phyloP scores from a whole-genome alignment of 768 basidiomycete genomes.

The Terana coerulea region DNA sequence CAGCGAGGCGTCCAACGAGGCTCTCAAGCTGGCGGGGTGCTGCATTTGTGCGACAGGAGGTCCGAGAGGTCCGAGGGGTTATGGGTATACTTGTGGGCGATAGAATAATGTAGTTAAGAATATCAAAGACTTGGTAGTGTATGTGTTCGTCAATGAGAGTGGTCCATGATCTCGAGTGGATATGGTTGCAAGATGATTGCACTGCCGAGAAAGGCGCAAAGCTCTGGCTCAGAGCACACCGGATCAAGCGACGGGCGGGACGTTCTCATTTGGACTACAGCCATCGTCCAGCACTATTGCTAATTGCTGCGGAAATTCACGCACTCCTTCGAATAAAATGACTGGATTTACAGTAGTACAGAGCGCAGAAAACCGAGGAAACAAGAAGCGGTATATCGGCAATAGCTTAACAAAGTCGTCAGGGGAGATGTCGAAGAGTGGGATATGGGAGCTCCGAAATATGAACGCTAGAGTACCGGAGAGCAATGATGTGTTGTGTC shows the following conservation, averaged over 20 bases:
- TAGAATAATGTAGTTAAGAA: not conserved
- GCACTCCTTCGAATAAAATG: not conserved
- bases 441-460: not conserved
- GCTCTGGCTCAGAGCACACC: conserved; percentile 1
- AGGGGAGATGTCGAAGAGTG: not conserved
- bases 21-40: not conserved
- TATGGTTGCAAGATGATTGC: not conserved
- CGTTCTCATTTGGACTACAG: not conserved
- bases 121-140: not conserved
- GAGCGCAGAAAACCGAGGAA: conserved; percentile 9
- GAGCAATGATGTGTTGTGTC: conserved; percentile 12
- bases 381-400: conserved; percentile 7
- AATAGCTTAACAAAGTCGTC: conserved; percentile 10
- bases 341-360: conserved; percentile 11
- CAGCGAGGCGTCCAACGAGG: conserved; percentile 11
- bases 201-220: too few species aligned
- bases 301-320: not conserved
- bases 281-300: not conserved
- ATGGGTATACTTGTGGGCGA: too few species aligned
- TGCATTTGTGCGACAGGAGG: not conserved
- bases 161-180: not conserved
- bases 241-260: conserved; percentile 3
- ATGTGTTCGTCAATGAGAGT: not conserved
- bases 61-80: too few species aligned
- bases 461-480: conserved; percentile 20